phyloP scores from a whole-genome alignment of 1,284 basidiomycete species.

The Tilletia caries region DNA sequence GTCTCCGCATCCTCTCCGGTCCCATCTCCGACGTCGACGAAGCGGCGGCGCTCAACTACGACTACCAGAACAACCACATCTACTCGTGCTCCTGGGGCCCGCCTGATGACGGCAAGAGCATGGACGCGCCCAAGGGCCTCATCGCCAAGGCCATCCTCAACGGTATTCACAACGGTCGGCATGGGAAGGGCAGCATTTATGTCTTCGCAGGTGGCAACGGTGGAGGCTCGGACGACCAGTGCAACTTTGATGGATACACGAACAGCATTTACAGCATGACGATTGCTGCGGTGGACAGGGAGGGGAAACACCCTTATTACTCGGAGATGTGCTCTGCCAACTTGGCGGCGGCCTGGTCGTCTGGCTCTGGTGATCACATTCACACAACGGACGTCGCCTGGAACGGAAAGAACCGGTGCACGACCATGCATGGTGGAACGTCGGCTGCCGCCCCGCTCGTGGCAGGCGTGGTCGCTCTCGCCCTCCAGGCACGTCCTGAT shows the following conservation, averaged over 20 bases:
- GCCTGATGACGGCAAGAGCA: conserved; percentile 86
- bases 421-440: conserved; percentile 84
- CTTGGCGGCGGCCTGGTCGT: conserved; percentile 92
- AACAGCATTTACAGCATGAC: conserved; percentile 97
- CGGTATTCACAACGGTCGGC: conserved; percentile 84
- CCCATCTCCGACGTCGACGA: conserved; percentile 98
- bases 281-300: conserved; percentile 86
- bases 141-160: conserved; percentile 94
- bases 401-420: conserved; percentile 73
- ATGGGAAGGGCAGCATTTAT: conserved; percentile 85
- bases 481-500: conserved; percentile 63
- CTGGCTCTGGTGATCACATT: conserved; percentile 75
- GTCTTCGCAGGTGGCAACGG: conserved; percentile 99
- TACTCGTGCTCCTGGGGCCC: conserved; percentile 98
- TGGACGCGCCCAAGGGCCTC: conserved; percentile 89
- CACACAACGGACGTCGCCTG: conserved; percentile 80
- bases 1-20: conserved; percentile 89
- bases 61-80: conserved; percentile 85
- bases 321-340: conserved; percentile 96
- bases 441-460: conserved; percentile 94
- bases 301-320: conserved; percentile 91
- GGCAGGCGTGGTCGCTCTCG: conserved; percentile 50
- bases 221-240: conserved; percentile 85
- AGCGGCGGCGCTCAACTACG: conserved; percentile 88
- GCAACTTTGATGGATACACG: conserved; percentile 99